Base-by-base conservation (phyloP, 208 protist genomes). In the Trypanosoma avium region DNA sequence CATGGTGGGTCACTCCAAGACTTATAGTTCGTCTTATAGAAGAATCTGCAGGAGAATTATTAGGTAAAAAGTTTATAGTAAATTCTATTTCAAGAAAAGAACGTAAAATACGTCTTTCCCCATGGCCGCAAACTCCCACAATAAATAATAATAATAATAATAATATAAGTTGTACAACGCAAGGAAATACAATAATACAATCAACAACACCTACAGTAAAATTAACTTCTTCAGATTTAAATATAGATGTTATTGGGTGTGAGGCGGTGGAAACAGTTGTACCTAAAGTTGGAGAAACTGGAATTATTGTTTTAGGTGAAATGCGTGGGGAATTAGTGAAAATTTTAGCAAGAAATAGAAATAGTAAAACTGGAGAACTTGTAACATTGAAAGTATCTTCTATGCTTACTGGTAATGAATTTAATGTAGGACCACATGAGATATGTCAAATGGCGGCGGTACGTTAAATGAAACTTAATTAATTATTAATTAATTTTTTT, bases 1-100 rank as follows among this genome's bases (percentile, higher is more conserved):
- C 38, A 35, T 95, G 89, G 89, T 95, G 89, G 86, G 84, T 95
- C 35, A 52, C 80, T 29, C 85, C 84, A 24, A 73, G 75, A 21
- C 65, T 95, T 26, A 46, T 90, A 27, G 89, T 95, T 33, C 89
- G 89, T 9, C 59, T 95, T 26, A 67, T 87, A 7, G 74, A 83
- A 19, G 79, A 86, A 46, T 61, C 35, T 0, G 84, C 79, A 4
- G 77, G 77, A 1, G 48, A 69, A 35, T 79, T 82, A 67, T 81
- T 75, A 61, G 85, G 89, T 15, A 74, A 82, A 30, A 91, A 91
- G 69, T 85, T 77, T 58, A 77, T 84, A 21, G 89, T 95, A 10
- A 60, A 63, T 27, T 52, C 67, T 0, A 73, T 92, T 4, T 30
- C 66, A 2, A 78, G 82, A 30, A 76, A 74, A 29, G 82, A 82